These are phyloP conservation scores for Tephrocybe rancida DNA, from an alignment of 768 basidiomycete species.

Conservation along the genomic window DNA sequence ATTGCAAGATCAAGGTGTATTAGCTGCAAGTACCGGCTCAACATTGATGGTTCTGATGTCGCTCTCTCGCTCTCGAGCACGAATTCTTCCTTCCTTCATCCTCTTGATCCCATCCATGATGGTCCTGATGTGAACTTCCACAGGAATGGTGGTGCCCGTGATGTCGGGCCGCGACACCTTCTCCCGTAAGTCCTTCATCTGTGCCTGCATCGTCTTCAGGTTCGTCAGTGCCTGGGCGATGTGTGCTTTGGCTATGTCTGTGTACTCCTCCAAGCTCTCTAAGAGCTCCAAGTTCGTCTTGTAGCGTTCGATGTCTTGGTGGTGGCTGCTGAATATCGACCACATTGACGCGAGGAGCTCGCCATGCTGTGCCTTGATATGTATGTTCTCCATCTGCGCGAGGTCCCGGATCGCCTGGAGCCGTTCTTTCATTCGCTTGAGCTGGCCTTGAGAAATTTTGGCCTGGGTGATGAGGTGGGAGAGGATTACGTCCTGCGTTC, in stretches of 20 bases:
- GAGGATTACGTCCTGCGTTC: conserved; percentile 39
- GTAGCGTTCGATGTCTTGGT: conserved; percentile 31
- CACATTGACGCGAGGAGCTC: conserved; percentile 50
- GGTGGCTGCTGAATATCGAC: conserved; percentile 51
- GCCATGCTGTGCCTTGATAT: conserved; percentile 29
- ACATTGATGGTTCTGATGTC: conserved; percentile 24
- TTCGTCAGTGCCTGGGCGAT: conserved; percentile 46
- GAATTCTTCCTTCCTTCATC: conserved; percentile 39
- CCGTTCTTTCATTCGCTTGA: conserved; percentile 47
- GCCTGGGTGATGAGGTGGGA: conserved; percentile 46
- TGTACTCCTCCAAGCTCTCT: conserved; percentile 39
- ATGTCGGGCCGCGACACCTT: conserved; percentile 50
- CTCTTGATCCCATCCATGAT: conserved; percentile 47
- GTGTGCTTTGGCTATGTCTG: conserved; percentile 45
- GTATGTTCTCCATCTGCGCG: conserved; percentile 40
- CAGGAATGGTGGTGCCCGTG: conserved; percentile 44
- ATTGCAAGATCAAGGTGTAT: background rate
- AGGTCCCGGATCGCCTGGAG: conserved; percentile 42
- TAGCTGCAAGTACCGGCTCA: no score
- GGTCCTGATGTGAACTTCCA: conserved; percentile 55
- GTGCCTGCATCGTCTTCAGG: conserved; percentile 46
- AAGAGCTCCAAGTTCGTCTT: conserved; percentile 40
- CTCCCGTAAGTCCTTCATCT: conserved; percentile 55
- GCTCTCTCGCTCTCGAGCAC: conserved; percentile 29
- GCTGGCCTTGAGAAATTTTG: conserved; percentile 36